Percentiles rank a stretch among this genome's conserved stretches.
Conservation (phyloP, 192 early-diverging fungal species). For the Coemansia sp. region DNA sequence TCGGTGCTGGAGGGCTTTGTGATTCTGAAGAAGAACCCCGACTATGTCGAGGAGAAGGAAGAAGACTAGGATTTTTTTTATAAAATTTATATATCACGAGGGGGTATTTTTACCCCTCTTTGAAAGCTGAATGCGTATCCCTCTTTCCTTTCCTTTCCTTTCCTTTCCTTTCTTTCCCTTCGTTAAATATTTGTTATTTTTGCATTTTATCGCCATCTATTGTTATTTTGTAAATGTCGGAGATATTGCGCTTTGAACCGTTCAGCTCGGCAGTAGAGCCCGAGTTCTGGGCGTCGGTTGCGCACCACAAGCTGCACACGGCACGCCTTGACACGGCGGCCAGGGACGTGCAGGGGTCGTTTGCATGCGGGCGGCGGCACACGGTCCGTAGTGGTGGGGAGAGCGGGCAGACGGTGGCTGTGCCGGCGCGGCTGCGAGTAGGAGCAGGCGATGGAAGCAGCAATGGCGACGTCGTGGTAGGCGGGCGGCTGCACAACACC, state of each 20-base stretch:
- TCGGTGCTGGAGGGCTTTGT: slow-evolving; percentile 96
- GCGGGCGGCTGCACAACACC: slow-evolving; percentile 74
- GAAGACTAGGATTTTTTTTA: background rate
- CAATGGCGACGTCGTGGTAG: slow-evolving; percentile 8
- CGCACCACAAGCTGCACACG: slow-evolving; percentile 82
- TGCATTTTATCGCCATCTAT: background rate
- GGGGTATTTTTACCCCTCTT: too few species aligned
- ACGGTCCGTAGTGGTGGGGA: slow-evolving; percentile 43
- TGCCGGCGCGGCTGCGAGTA: slow-evolving; percentile 70
- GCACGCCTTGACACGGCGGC: slow-evolving; percentile 75
- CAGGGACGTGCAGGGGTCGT: slow-evolving; percentile 66
- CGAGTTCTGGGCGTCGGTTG: slow-evolving; percentile 89
- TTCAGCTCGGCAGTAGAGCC: slow-evolving; percentile 86
- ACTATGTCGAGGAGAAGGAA: slow-evolving; percentile 74
- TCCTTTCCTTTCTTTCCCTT: slow-evolving; percentile 7
- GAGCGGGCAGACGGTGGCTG: slow-evolving; percentile 27
- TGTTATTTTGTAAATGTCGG: slow-evolving; percentile 7
- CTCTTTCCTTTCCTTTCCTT: background rate
- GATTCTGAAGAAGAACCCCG: slow-evolving; percentile 92
- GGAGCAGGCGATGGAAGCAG: slow-evolving; percentile 20
- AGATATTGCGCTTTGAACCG: slow-evolving; percentile 80
- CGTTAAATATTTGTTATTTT: slow-evolving; percentile 2
- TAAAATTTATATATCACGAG: background rate
- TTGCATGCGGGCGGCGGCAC: slow-evolving; percentile 62
- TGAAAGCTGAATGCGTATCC: too few species aligned